Evolutionary conservation across 306 rosid species (phyloP), one percentile per base, ranked within the genome.

Genomic region (Castanea mollissima): DNA sequence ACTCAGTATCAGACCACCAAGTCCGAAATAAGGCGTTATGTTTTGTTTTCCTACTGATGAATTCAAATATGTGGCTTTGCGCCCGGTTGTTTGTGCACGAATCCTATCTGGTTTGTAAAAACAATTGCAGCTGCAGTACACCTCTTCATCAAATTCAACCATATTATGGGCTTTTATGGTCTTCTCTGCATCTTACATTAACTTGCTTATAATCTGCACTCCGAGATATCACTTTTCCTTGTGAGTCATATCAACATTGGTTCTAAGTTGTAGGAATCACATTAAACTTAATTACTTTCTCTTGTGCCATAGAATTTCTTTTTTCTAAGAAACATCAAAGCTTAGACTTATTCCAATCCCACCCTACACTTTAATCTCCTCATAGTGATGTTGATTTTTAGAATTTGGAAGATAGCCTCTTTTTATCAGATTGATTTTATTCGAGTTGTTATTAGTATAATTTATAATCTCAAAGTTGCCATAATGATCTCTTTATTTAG

Each of bases 101-200:
- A 93, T 85, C 98, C 98, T 68, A 79, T 93, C 69, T 93, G 99
- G 98, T 90, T 95, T 20, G 98, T 93, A 67, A 95, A 95, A 83
- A 95, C 98, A 82, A 90, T 77, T 95, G 89, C 98, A 95, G 89
- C 99, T 95, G 86, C 99, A 95, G 87, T 32, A 91, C 85, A 84
- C 98, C 98, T 81, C 90, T 91, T 82, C 92, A 91, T 91, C 98
- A 91, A 88, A 84, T 90, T 23, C 97, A 38, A 27, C 98, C 97
- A 54, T 91, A 95, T 87, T 81, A 89, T 67, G 97, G 99, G 82
- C 71, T n/a, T 95, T 84, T 91, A 87, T 86, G 98, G 99, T 93
- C 87, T 83, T 87, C 84, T 88, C 82, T 78, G 68, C 71, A 69
- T 88, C 90, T 86, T 85, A 75, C 55, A 69, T 64, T 77, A 79